Base-by-base conservation (phyloP, 768 basidiomycete genomes). In the Macrolepiota dolichaula region DNA sequence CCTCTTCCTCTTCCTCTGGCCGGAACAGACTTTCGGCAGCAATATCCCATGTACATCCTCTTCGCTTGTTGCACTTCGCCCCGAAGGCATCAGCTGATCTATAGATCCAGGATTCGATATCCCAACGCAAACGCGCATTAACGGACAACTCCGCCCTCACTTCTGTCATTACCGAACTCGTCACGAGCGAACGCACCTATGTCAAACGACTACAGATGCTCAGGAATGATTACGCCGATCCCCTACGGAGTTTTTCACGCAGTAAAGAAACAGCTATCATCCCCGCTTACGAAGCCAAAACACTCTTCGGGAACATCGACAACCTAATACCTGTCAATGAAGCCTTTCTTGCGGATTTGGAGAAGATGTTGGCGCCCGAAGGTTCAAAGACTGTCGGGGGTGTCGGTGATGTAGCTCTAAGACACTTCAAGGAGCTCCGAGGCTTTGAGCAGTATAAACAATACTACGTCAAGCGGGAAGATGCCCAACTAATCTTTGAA, bases 261-360 rank as follows among this genome's bases (percentile, higher is more conserved):
- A 87, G 82, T 71, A 91, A 92, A 70, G 88, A 89, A 62, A 95
- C 92, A 0, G 86, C 91, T 37, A 92, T 99, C 66, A 83, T 99
- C 49, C 89, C 91, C 0, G 74, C 85, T 22, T 98, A 96, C 71
- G 92, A 98, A 71, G 96, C 96, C 36, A 95, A 92, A 65, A 92
- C 86, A 1, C 81, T 99, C 24, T 98, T 99, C 66, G 93, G 92
- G 57, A 98, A 99, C 74, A 83, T 98, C 54, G 96, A 98, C 72
- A 87, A 85, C 55, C 81, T 99, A 22, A 73, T 98, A 2, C 88
- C 88, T 1, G 91, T 93, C n/a, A 94, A 98, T 68, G 90, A 93
- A 68, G 85, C 87, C 0, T 96, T 98, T 71, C 76, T 98, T 38
- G 71, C 74, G 1, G 92, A 96, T 68, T 76, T 99, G 36, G 93